phyloP scores from a whole-genome alignment of 2,329 filamentous ascomycete genomes.

The Furcasterigmium furcatum region DNA sequence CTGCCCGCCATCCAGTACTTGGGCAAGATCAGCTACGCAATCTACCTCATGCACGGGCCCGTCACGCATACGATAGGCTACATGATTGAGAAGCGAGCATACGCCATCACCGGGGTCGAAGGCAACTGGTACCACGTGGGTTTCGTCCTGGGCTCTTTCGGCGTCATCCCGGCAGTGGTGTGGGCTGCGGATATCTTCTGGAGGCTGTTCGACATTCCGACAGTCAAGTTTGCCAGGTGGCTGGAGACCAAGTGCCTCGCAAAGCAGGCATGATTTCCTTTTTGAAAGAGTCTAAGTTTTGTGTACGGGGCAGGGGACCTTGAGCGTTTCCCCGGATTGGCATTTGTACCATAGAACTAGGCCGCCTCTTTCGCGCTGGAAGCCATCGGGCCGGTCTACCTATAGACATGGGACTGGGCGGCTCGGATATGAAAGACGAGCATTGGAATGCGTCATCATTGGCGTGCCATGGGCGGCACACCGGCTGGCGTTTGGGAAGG shows the following conservation, averaged over 20 bases:
- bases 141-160: constrained; percentile 39
- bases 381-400: no score
- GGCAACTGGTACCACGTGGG: constrained; percentile 40
- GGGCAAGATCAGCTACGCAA: constrained; percentile 56
- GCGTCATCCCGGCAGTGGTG: constrained; percentile 49
- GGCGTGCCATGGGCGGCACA: no score
- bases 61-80: constrained; percentile 52
- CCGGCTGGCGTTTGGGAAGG: no score
- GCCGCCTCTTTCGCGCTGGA: no score
- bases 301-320: no score
- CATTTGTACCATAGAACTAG: no score
- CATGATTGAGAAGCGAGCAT: constrained; percentile 45
- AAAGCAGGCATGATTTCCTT: constrained; percentile 16
- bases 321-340: no score
- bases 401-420: no score
- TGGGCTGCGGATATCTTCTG: constrained; percentile 56
- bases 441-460: no score
- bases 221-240: constrained; percentile 55
- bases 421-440: no score
- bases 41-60: constrained; percentile 61
- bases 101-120: constrained; percentile 42
- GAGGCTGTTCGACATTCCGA: constrained; percentile 51
- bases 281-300: not conserved
- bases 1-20: constrained; percentile 50
- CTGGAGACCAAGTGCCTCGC: constrained; percentile 40